Evolutionary conservation across 2,329 filamentous ascomycete species (phyloP), one percentile per base, ranked within the genome.

Genomic region (Fusarium nelsonii): DNA sequence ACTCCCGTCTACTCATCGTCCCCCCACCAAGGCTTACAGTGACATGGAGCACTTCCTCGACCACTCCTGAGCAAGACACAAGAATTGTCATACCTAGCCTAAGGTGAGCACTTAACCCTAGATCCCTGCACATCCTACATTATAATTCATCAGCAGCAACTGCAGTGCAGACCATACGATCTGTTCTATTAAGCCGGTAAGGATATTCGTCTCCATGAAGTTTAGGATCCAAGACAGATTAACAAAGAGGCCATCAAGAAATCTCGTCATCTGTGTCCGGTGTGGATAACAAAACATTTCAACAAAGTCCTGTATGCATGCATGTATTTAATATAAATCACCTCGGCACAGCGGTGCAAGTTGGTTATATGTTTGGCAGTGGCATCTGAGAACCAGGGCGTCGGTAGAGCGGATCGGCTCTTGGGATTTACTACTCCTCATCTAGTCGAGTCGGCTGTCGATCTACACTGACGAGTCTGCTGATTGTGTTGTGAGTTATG

Each of bases 311-410:
- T 44, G 10, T 18, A n/a, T 32, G 12, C n/a, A 11, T 44, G 10
- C 12, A n/a, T 18, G 12, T 30, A 11, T 26, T 11, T 7, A 45
- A 10, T 18, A 43, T 43, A n/a, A 16, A 26, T 43, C 10, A 43
- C 40, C 33, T 52, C 51, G 53, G 16, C 37, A 23, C 20, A 57
- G 28, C 26, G 20, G 20, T 55, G 30, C 36, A 41, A 48, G 53
- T 50, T 40, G 34, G 8, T 37, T 37, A 23, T 6, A 5, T 23
- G 23, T 37, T 37, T 34, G 30, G 20, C n/a, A 41, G 41, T 48
- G 39, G 49, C 53, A 37, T 37, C 58, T 49, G 20, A 63, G 62
- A 66, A 46, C 66, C 66, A 63, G 62, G 66, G 34, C 44, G 26
- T 56, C 48, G 62, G 60, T 69, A 68, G 48, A 49, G 37, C 44